Evolutionary conservation across 345 rosid genomes (phyloP).

Genomic region (Murraya paniculata): DNA sequence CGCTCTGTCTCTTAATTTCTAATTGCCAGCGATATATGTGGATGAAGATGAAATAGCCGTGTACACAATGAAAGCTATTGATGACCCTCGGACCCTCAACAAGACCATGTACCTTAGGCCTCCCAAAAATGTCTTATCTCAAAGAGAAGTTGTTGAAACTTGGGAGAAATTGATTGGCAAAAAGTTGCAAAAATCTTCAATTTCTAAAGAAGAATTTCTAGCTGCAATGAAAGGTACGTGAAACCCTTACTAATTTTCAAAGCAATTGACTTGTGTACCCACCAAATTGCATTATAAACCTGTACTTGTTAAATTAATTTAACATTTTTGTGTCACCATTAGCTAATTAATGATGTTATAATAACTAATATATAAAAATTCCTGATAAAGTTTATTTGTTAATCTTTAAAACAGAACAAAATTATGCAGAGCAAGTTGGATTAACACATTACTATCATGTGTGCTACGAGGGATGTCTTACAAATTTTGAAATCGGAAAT

Average conservation of each 20-base stretch:
- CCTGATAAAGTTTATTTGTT: no score
- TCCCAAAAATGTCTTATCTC: conserved; percentile 48
- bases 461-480: conserved; percentile 56
- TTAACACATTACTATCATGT: conserved; percentile 55
- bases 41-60: conserved; percentile 60
- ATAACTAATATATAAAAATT: not conserved
- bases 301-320: no score
- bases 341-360: not conserved
- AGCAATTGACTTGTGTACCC: no score
- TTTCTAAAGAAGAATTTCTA: conserved; percentile 45
- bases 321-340: no score
- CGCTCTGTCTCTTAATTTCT: not conserved
- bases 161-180: conserved; percentile 61
- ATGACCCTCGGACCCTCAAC: conserved; percentile 49
- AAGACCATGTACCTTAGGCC: conserved; percentile 50
- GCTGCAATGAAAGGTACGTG: conserved; percentile 34
- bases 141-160: conserved; percentile 37
- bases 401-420: conserved; percentile 12
- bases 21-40: conserved; percentile 39
- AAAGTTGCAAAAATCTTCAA: conserved; percentile 37
- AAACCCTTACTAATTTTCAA: no score
- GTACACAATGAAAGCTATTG: conserved; percentile 36
- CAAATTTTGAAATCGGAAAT: conserved; percentile 47
- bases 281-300: no score
- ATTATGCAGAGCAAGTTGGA: conserved; percentile 46